phyloP scores from a whole-genome alignment of 2,329 filamentous ascomycete genomes.

The Tothia fuscella region DNA sequence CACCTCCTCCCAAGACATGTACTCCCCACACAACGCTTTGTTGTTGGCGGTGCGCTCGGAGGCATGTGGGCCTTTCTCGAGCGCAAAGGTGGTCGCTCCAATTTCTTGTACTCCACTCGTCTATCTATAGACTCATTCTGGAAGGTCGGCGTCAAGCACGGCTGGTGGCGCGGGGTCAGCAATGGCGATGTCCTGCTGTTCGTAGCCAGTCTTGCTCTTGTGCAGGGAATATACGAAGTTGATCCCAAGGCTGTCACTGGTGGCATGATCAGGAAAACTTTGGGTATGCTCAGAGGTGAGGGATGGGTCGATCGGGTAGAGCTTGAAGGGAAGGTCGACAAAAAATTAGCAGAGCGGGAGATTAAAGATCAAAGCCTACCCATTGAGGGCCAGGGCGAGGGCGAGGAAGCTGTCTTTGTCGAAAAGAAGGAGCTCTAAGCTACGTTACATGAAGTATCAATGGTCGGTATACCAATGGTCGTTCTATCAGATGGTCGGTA shows the following conservation, averaged over 20 bases:
- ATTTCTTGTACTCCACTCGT: conserved; percentile 69
- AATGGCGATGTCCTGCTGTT: conserved; percentile 81
- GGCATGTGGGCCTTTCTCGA: conserved; percentile 79
- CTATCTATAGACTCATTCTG: conserved; percentile 73
- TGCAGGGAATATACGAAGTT: conserved; percentile 66
- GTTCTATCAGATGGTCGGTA: too few relatives aligned
- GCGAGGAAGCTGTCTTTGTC: too few relatives aligned
- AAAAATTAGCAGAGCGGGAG: conserved; percentile 2
- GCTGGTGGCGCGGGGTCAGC: conserved; percentile 73
- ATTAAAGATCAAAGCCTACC: conserved; percentile 4
- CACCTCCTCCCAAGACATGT: conserved; percentile 59
- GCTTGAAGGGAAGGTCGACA: neutral
- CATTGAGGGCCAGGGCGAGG: neutral
- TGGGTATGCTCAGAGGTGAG: conserved; percentile 64
- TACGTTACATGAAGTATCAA: too few relatives aligned
- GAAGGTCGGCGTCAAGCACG: conserved; percentile 86
- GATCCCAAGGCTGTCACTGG: conserved; percentile 58
- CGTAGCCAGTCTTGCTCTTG: conserved; percentile 62
- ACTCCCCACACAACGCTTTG: conserved; percentile 75
- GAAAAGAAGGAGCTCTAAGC: too few relatives aligned
- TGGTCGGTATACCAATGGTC: too few relatives aligned
- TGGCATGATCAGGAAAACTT: conserved; percentile 53
- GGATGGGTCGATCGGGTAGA: conserved; percentile 55
- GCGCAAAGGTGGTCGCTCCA: conserved; percentile 47
- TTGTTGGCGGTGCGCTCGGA: conserved; percentile 73